Base-by-base conservation (phyloP, 108 stramenopile species). In the Conticribra weissflogii region DNA sequence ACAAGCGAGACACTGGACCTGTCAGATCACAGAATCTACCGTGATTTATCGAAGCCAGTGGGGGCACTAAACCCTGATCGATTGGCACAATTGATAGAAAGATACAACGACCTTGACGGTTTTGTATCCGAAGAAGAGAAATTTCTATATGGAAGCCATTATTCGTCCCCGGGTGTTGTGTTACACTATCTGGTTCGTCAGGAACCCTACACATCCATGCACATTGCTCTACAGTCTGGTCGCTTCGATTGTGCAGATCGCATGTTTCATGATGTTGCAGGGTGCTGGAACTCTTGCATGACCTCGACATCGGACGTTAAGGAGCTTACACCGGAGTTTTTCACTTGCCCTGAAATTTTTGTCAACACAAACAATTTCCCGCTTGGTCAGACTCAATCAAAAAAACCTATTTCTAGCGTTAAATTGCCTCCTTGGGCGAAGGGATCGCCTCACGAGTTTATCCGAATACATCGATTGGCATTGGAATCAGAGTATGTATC, bases 171-270 rank as follows among this genome's bases (percentile, higher is more conserved):
- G 25, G 97, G 94, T 18, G 86, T 93, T 29, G 89, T 98, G n/a
- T 78, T 98, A 7, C 87, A 91, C 54, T 97, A 94, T 48, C 34
- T 79, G 72, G 41, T 95, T 16, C 86, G 92, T 23, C 85, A 86
- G 57, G 96, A 97, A 63, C 98, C 97, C 16, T 98, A 90, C 71
- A 96, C 96, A 4, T 74, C 88, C 28, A 86, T 97, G 84, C 89
- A 89, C 18, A 90, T 98, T 51, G 86, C 85, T 18, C 73, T 99
- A 15, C 98, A 99, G 66, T 91, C 89, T 21, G 97, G 97, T 0
- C 72, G 94, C 24, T 99, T 99, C 66, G 98, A 99, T 78, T 95
- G 89, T 57, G 88, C 98, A 8, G 98, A 99, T 71, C 89, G 98
- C 8, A 80, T 98, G 24, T 99, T 99, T 74, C 79, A 88, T 62